Base-by-base conservation (phyloP, 306 rosid species). In the Dicorynia guianensis region DNA sequence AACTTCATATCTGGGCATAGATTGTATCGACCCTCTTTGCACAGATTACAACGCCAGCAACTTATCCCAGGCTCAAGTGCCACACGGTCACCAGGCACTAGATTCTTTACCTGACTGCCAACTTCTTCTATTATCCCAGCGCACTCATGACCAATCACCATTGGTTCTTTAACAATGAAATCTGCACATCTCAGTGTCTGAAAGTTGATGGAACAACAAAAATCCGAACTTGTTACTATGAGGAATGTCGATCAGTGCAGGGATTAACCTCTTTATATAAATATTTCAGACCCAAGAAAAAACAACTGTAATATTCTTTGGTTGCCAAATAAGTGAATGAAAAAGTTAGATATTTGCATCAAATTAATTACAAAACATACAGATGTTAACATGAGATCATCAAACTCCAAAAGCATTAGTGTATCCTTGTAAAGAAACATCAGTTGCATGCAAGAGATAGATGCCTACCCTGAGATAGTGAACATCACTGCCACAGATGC, bases 101-200 rank as follows among this genome's bases (percentile, higher is more conserved):
- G 76, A 63, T 30, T 66, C 79, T 67, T 89, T 3, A 93, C 97
- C 55, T 88, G 69, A 79, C 81, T 62, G 39, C 98, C 98, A 58
- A 91, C 88, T 84, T 88, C 96, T 75, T 87, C 98, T 56, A 93
- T 81, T 53, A 89, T 80, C 81, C 98, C 98, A 63, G 97, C 97
- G 76, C 98, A 91, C 85, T 93, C 98, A 74, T 93, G 98, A 63
- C 98, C 98, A 56, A 93, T 89, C 4, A 91, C 97, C 96, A 93
- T 93, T 46, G 98, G 98, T 85, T 93, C 96, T 81, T 79, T 84
- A 40, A 91, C 97, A 33, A 91, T 38, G 60, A 82, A 91, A 77
- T 93, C 87, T 35, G 98, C 98, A 63, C 79, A 82, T 79, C 87
- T 91, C 92, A 93, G 2, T 25, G 84, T 77, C 98, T 93, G 87